These are phyloP conservation scores for Boletus rubroflammeus DNA, from an alignment of 768 basidiomycete genomes.

Conservation along the genomic window DNA sequence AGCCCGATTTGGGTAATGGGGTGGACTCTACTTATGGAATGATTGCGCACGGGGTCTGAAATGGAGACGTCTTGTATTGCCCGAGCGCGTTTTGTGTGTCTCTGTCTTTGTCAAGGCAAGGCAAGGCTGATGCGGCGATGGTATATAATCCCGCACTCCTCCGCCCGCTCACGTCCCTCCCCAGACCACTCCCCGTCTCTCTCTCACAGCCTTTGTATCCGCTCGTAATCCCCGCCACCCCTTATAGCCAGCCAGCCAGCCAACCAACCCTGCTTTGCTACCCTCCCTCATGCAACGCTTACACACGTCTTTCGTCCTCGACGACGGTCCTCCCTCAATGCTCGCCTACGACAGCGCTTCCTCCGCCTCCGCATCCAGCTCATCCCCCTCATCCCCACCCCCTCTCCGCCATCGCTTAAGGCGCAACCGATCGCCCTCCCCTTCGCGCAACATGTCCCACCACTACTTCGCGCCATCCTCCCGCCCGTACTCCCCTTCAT, in stretches of 20 bases:
- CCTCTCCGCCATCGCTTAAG: constrained; percentile 23
- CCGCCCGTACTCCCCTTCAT: constrained; percentile 34
- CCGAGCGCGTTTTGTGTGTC: constrained; percentile 29
- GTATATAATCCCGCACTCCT: constrained; percentile 30
- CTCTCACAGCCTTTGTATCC: too few species aligned
- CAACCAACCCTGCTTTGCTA: too few species aligned
- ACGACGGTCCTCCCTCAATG: constrained; percentile 12
- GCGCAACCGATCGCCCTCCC: constrained; percentile 27
- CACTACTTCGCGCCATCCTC: constrained; percentile 2
- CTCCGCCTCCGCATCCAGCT: constrained; percentile 17
- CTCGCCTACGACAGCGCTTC: constrained; percentile 19
- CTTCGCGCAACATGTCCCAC: constrained; percentile 21
- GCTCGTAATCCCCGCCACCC: neutral
- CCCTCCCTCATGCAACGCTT: neutral
- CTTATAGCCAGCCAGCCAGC: neutral
- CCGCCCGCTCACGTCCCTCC: constrained; percentile 10
- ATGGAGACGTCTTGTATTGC: constrained; percentile 20
- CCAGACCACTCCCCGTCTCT: neutral
- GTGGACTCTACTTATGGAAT: constrained; percentile 22
- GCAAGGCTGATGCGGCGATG: constrained; percentile 6
- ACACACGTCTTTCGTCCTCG: neutral
- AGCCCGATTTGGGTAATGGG: constrained; percentile 14
- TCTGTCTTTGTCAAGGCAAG: constrained; percentile 24
- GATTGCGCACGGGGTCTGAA: constrained; percentile 30
- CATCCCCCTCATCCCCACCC: constrained; percentile 14